Evolutionary conservation across 73 alveolate species (phyloP).

Genomic region (Paramecium primaurelia): DNA sequence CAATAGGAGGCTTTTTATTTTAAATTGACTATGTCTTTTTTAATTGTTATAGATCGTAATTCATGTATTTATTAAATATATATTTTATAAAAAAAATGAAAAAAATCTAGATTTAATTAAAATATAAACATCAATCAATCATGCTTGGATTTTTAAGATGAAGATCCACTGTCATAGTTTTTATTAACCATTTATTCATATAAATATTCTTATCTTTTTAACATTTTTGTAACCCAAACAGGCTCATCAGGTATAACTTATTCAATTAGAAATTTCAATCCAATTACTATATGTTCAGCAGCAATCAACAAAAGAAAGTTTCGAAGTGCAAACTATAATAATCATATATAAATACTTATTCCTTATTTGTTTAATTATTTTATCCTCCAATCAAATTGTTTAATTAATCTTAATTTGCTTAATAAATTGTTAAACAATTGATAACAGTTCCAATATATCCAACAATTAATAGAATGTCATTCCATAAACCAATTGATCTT

Average conservation of each 20-base stretch:
- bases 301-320: neutral
- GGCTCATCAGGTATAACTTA: slow-evolving; percentile 2
- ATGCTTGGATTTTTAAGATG: neutral
- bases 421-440: neutral
- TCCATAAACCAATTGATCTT: slow-evolving; percentile 14
- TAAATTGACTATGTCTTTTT: neutral
- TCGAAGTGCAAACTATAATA: neutral
- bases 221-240: neutral
- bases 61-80: neutral
- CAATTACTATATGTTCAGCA: slow-evolving; percentile 2
- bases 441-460: slow-evolving; percentile 1
- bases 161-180: neutral
- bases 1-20: neutral
- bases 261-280: neutral
- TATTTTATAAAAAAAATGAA: neutral
- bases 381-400: neutral
- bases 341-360: neutral
- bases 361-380: neutral
- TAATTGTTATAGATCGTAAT: neutral
- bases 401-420: neutral
- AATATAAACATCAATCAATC: neutral
- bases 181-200: neutral
- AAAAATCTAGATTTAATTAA: neutral
- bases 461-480: neutral
- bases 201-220: neutral